Evolutionary conservation across 768 basidiomycete species (phyloP).

Genomic region (Mrakia blollopis): DNA sequence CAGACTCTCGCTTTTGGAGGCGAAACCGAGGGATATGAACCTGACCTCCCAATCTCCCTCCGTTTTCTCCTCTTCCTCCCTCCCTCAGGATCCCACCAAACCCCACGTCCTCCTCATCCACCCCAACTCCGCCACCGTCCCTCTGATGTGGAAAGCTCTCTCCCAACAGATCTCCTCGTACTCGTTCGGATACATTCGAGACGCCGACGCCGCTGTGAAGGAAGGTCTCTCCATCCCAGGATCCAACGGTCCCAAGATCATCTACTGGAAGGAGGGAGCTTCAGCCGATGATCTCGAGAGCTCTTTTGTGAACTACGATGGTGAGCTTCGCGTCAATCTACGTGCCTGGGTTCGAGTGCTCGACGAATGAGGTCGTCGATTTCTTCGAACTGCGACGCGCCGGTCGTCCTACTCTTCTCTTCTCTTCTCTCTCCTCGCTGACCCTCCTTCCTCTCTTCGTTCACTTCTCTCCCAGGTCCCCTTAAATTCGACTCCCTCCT

Average conservation of each 20-base stretch:
- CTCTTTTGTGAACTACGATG: slow-evolving; percentile 54
- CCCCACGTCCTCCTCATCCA: slow-evolving; percentile 45
- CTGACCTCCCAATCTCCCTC: too few relatives aligned
- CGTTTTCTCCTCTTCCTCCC: background rate
- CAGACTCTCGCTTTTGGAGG: too few relatives aligned
- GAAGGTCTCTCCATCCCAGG: slow-evolving; percentile 26
- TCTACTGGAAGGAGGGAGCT: slow-evolving; percentile 62
- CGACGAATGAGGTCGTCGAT: too few relatives aligned
- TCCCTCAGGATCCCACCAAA: slow-evolving; percentile 39
- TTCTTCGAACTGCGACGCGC: background rate
- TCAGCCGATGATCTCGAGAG: slow-evolving; percentile 45
- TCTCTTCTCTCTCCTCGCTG: too few relatives aligned
- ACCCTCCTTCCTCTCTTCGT: background rate
- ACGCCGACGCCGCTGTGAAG: slow-evolving; percentile 57
- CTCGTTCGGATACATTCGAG: slow-evolving; percentile 67
- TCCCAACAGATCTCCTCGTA: slow-evolving; percentile 54
- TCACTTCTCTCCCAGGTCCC: slow-evolving; percentile 49
- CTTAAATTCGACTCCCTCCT: slow-evolving; percentile 69
- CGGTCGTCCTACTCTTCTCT: too few relatives aligned
- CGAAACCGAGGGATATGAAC: too few relatives aligned
- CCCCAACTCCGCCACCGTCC: slow-evolving; percentile 42
- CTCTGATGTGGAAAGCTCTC: slow-evolving; percentile 46
- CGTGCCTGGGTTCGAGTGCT: too few relatives aligned
- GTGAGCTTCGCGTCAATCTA: slow-evolving; percentile 48
- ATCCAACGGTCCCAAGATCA: slow-evolving; percentile 55